Conservation (phyloP, 2,329 filamentous ascomycete genomes). For the Trichoderma arundinaceum region DNA sequence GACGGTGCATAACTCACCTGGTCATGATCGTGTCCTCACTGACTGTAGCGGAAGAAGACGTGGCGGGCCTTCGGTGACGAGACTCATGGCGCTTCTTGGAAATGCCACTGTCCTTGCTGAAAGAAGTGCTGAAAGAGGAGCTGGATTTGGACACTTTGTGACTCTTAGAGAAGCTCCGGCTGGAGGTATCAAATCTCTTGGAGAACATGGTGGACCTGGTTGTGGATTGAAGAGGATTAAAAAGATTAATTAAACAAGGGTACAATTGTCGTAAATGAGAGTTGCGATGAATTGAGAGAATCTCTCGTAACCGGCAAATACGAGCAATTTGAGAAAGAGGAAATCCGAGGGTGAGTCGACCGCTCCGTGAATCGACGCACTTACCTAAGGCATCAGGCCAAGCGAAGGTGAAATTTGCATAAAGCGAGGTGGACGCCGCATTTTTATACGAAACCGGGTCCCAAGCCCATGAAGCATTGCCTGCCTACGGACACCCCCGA, state of each 20-base stretch:
- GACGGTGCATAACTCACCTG: constrained; percentile 48
- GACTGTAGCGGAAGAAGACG: constrained; percentile 49
- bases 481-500: constrained; percentile 34
- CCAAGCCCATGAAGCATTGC: constrained; percentile 12
- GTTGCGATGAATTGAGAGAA: not conserved
- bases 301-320: not conserved
- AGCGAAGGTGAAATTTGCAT: constrained; percentile 33
- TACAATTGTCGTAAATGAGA: not conserved
- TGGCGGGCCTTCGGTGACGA: constrained; percentile 54
- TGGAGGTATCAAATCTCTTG: constrained; percentile 52
- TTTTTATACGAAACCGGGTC: constrained; percentile 35
- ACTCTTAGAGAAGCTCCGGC: constrained; percentile 60
- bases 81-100: constrained; percentile 61
- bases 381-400: constrained; percentile 44
- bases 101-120: constrained; percentile 55
- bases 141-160: constrained; percentile 56
- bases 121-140: constrained; percentile 54
- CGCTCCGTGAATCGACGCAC: constrained; percentile 53
- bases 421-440: constrained; percentile 33
- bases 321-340: constrained; percentile 29
- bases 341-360: constrained; percentile 32
- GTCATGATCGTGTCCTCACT: constrained; percentile 50
- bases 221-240: not conserved
- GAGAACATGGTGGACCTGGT: constrained; percentile 50
- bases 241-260: not conserved